Conservation (phyloP, 805 yeast genomes). For the Teunomyces funiuensis region DNA sequence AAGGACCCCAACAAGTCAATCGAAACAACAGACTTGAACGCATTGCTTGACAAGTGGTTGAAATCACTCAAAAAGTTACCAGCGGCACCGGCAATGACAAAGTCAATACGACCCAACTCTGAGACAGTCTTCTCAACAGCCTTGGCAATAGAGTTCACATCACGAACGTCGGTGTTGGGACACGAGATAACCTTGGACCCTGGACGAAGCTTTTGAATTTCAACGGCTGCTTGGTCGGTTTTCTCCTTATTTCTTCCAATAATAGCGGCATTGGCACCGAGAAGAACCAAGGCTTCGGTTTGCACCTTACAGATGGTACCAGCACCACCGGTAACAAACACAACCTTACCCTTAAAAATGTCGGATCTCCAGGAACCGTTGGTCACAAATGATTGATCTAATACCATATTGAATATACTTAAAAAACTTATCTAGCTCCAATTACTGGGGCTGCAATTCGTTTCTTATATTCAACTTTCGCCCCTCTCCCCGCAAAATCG, state of each 20-base stretch:
- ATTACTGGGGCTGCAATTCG: background rate
- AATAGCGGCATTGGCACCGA: conserved; percentile 31
- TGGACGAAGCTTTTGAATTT: conserved; percentile 21
- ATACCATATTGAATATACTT: conserved; percentile 2
- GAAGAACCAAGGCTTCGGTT: conserved; percentile 27
- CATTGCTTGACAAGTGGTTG: conserved; percentile 43
- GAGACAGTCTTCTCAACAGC: conserved; percentile 24
- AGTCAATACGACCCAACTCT: conserved; percentile 43
- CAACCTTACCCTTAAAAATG: conserved; percentile 30
- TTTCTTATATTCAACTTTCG: background rate
- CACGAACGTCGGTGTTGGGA: conserved; percentile 23
- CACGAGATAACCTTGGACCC: conserved; percentile 26
- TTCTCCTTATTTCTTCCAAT: conserved; percentile 26
- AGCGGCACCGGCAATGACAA: conserved; percentile 46
- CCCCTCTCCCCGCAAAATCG: background rate
- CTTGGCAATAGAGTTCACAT: conserved; percentile 20
- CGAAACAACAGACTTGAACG: conserved; percentile 38
- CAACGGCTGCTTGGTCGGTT: conserved; percentile 24
- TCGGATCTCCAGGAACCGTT: conserved; percentile 25
- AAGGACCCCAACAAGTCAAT: conserved; percentile 43
- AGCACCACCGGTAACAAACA: conserved; percentile 31
- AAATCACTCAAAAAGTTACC: conserved; percentile 44
- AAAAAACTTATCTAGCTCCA: background rate
- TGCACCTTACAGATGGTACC: conserved; percentile 31
- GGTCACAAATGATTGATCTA: conserved; percentile 20